Conservation (phyloP, 495 filamentous ascomycete species). For the Aspergillus nanangensis region DNA sequence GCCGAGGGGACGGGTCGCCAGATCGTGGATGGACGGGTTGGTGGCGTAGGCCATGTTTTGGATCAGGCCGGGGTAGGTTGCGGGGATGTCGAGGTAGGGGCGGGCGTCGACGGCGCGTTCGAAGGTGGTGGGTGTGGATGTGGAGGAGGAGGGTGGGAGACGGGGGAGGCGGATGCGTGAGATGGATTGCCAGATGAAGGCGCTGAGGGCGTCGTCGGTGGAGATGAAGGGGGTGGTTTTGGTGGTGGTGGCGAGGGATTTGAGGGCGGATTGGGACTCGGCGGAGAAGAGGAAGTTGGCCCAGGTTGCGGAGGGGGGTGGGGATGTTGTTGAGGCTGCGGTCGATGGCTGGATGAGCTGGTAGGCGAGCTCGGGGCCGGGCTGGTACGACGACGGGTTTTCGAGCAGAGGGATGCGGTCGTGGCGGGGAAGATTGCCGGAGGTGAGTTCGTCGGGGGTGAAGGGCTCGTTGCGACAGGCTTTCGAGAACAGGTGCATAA, state of each 20-base stretch:
- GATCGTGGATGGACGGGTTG: conserved; percentile 19
- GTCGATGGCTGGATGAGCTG: neutral
- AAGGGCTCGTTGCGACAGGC: conserved; percentile 44
- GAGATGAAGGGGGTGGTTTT: conserved; percentile 29
- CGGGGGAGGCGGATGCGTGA: conserved; percentile 37
- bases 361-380: conserved; percentile 10
- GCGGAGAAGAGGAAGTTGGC: conserved; percentile 35
- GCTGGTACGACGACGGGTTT: conserved; percentile 22
- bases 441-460: conserved; percentile 36
- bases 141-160: conserved; percentile 13
- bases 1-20: conserved; percentile 29
- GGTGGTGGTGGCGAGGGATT: conserved; percentile 30
- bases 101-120: conserved; percentile 51
- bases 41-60: conserved; percentile 38
- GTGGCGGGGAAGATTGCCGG: conserved; percentile 40
- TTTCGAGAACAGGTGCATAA: conserved; percentile 50
- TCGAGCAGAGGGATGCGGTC: conserved; percentile 40
- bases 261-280: conserved; percentile 32
- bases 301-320: conserved; percentile 31
- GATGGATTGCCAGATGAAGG: conserved; percentile 52
- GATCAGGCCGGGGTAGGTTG: conserved; percentile 40
- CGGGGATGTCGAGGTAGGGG: conserved; percentile 35
- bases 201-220: conserved; percentile 51
- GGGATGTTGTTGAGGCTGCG: conserved; percentile 2
- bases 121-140: conserved; percentile 21